These are phyloP conservation scores for Penicillium fuscoglaucum DNA, from an alignment of 2,329 filamentous ascomycete species.

Conservation along the genomic window DNA sequence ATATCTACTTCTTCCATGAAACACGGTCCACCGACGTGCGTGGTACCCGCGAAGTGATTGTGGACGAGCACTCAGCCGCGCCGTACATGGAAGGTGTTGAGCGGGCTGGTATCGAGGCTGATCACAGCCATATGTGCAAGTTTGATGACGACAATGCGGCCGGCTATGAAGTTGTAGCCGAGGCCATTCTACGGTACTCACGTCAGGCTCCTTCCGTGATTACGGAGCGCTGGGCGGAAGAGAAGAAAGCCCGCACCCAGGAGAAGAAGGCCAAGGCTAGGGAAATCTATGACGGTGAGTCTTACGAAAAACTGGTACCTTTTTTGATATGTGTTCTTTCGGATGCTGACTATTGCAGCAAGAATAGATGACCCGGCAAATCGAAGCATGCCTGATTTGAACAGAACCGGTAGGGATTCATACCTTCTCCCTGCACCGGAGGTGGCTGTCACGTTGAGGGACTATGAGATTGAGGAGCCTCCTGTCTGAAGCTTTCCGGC, in stretches of 20 bases:
- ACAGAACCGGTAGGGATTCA: constrained; percentile 34
- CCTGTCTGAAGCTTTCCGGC: constrained; percentile 12
- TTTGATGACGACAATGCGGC: constrained; percentile 65
- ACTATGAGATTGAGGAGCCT: constrained; percentile 44
- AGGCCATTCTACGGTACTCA: constrained; percentile 49
- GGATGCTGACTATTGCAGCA: constrained; percentile 13
- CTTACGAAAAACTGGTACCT: background rate
- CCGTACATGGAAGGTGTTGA: constrained; percentile 69
- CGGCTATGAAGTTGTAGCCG: constrained; percentile 60
- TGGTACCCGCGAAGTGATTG: constrained; percentile 63
- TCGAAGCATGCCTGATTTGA: constrained; percentile 30
- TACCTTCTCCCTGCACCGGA: constrained; percentile 35
- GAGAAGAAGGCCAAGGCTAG: constrained; percentile 39
- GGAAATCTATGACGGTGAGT: constrained; percentile 40
- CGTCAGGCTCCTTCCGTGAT: constrained; percentile 58
- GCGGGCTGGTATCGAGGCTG: constrained; percentile 72
- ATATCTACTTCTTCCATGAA: constrained; percentile 76
- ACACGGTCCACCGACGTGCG: constrained; percentile 69
- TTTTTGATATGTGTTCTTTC: background rate
- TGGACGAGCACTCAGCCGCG: constrained; percentile 68
- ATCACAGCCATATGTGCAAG: constrained; percentile 72
- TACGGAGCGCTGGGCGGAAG: constrained; percentile 59
- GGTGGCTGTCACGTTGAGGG: constrained; percentile 31
- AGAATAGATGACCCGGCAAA: constrained; percentile 22
- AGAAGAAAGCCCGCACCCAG: constrained; percentile 47